These are phyloP conservation scores for Tetrahymena malaccensis DNA, from an alignment of 73 alveolate genomes.

Conservation along the genomic window DNA sequence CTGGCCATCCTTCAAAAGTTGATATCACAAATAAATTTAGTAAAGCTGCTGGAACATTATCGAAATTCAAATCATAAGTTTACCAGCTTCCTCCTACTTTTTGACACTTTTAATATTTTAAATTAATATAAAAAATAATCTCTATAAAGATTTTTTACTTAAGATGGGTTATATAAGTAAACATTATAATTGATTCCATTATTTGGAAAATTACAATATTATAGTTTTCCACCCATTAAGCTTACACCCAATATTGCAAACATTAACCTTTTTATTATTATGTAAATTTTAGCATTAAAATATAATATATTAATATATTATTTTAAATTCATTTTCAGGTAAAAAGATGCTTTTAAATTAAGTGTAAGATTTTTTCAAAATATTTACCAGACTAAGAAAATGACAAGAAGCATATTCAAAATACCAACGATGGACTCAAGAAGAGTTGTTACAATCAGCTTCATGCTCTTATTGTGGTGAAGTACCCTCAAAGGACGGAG, in stretches of 20 bases:
- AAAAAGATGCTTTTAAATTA: not conserved
- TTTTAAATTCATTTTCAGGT: no score
- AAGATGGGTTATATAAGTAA: constrained; percentile 29
- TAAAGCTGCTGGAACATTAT: constrained; percentile 81
- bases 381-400: constrained; percentile 40
- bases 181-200: constrained; percentile 16
- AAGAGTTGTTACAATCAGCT: constrained; percentile 75
- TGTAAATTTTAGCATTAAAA: no score
- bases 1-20: constrained; percentile 95
- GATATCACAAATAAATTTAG: constrained; percentile 79
- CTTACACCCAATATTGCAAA: constrained; percentile 53
- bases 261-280: constrained; percentile 36
- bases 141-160: not conserved
- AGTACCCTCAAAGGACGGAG: constrained; percentile 86
- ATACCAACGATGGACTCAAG: constrained; percentile 81
- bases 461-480: constrained; percentile 75
- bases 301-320: no score
- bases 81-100: constrained; percentile 53
- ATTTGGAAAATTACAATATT: constrained; percentile 45
- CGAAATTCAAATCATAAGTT: constrained; percentile 60
- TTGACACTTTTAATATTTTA: not conserved
- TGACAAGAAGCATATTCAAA: constrained; percentile 68
- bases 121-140: not conserved
- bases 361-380: not conserved
- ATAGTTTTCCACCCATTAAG: constrained; percentile 39